Percentiles rank a stretch among this genome's conserved stretches.
Evolutionary conservation across 257 asterid genomes (phyloP).

Genomic region (Linderniella brevidens): DNA sequence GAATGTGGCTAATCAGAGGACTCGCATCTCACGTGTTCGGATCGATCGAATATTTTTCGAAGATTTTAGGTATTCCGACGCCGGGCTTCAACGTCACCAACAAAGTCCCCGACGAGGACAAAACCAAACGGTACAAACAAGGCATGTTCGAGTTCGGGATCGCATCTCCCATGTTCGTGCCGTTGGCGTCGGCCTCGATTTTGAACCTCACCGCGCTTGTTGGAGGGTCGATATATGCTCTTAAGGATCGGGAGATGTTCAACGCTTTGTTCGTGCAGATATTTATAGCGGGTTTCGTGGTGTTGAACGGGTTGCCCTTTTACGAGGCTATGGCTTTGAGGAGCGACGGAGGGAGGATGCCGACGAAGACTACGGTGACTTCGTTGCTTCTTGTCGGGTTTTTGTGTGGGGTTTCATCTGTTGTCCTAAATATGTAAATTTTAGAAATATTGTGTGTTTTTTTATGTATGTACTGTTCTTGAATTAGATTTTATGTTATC

Average conservation of each 20-base stretch:
- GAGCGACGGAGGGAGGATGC: conserved; percentile 47
- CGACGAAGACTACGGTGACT: conserved; percentile 11
- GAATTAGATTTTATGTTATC: no score
- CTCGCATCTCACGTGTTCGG: conserved; percentile 42
- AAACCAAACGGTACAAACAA: conserved; percentile 34
- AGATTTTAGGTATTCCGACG: conserved; percentile 31
- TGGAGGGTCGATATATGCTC: conserved; percentile 13
- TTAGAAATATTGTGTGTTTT: no score
- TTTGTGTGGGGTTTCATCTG: conserved; percentile 6
- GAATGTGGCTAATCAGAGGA: conserved; percentile 58
- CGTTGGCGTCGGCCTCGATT: conserved; percentile 32
- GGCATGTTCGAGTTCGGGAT: conserved; percentile 54
- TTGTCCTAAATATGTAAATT: no score
- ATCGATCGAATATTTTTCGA: conserved; percentile 27
- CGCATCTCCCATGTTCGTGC: conserved; percentile 52
- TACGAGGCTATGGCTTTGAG: conserved; percentile 59
- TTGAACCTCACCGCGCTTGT: conserved; percentile 22
- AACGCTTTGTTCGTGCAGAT: conserved; percentile 15
- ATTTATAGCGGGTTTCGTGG: conserved; percentile 34
- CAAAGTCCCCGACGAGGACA: conserved; percentile 39
- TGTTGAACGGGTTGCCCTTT: conserved; percentile 40
- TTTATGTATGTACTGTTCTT: no score
- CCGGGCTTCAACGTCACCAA: conserved; percentile 51
- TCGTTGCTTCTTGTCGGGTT: conserved; percentile 13
- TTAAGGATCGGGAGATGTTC: background rate